Base-by-base conservation (phyloP, 345 rosid genomes). In the Anastatica hierochuntica region DNA sequence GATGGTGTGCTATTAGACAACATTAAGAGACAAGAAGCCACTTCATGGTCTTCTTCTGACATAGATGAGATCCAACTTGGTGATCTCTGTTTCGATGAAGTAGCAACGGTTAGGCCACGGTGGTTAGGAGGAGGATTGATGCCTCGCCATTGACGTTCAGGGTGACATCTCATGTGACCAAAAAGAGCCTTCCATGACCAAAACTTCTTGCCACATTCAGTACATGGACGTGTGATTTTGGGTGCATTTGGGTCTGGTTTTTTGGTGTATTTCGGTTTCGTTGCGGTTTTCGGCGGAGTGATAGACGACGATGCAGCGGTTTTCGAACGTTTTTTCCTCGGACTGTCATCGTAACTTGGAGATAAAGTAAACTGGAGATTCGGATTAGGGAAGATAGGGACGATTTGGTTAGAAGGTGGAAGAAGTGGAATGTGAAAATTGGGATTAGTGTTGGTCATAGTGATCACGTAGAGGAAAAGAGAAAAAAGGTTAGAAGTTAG, bases 141-240 rank as follows among this genome's bases (percentile, higher is more conserved):
- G 52, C 89, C 79, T 15, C 95, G 71, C 88, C 94, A 80, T 66
- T 84, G 79, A 41, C 95, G 85, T 72, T 76, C 95, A 38, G 94
- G 94, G 63, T 94, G 99, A 73, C 95, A 94, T 59, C 97, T 72
- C 90, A 79, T 88, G 70, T 88, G 99, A 17, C 99, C 97, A 6
- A 84, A 88, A 16, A 94, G 78, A 6, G 97, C 99, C 69, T 94
- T 90, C 78, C 73, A 70, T 1, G 99, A 94, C 88, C 89, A 80
- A 55, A 94, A 94, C 70, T 62, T 67, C 79, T 79, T 88, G 19
- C 97, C 94, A 47, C 99, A 94, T 72, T 94, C 97, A 4, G 69
- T 85, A 31, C 99, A 94, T 3, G 95, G 88, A n/a, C 67, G 49
- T 2, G 90, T 83, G 60, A 77, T 85, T 71, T 85, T 85, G 2